Conservation (phyloP, 176 grass and related monocot genomes). For the Aegilops umbellulata region DNA sequence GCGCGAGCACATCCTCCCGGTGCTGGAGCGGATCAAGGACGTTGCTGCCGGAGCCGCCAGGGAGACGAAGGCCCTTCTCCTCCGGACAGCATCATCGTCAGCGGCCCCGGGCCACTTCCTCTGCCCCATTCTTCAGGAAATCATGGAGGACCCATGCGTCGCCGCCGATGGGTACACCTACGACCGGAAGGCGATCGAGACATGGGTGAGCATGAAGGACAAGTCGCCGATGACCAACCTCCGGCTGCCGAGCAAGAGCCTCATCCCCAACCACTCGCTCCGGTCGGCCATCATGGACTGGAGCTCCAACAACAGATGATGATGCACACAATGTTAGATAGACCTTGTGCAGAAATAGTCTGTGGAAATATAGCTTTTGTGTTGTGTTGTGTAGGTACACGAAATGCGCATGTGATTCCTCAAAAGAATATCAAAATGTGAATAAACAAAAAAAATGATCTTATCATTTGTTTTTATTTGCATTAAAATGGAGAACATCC, state of each 20-base stretch:
- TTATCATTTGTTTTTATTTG: too few species aligned
- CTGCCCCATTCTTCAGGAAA: conserved; percentile 85
- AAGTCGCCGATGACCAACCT: conserved; percentile 85
- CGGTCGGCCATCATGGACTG: conserved; percentile 81
- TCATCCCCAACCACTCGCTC: conserved; percentile 80
- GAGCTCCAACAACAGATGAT: conserved; percentile 47
- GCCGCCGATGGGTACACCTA: conserved; percentile 89
- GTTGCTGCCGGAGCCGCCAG: conserved; percentile 29
- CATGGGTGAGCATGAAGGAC: conserved; percentile 68
- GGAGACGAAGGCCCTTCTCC: neutral
- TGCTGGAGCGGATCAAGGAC: conserved; percentile 55
- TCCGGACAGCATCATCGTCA: neutral
- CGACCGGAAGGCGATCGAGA: conserved; percentile 67
- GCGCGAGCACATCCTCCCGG: conserved; percentile 47
- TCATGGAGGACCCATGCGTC: conserved; percentile 69
- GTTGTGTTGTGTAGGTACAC: neutral
- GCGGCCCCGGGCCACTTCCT: conserved; percentile 67
- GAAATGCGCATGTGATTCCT: neutral
- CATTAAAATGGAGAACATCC: too few species aligned
- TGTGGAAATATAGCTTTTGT: neutral
- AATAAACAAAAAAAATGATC: neutral
- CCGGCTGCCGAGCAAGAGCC: conserved; percentile 47
- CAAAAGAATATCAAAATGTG: neutral
- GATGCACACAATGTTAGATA: neutral
- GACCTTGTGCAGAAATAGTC: neutral